phyloP scores from a whole-genome alignment of 1,139 yeast species.

The Saccharomyces hybrid region DNA sequence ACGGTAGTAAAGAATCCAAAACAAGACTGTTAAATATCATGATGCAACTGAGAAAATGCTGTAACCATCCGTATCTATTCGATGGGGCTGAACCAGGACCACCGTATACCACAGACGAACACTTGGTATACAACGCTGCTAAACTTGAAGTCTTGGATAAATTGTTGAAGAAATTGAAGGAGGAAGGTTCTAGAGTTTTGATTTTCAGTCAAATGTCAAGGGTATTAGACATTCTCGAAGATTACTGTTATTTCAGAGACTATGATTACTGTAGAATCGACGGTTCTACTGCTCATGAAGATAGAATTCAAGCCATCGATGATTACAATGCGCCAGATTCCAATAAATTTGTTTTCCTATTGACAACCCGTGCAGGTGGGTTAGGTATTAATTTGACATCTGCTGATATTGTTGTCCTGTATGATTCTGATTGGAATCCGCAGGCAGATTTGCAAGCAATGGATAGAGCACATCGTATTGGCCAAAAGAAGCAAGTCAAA shows the following conservation, averaged over 20 bases:
- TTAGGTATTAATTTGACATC: slow-evolving; percentile 88
- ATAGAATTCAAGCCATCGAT: slow-evolving; percentile 85
- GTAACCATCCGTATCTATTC: slow-evolving; percentile 92
- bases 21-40: slow-evolving; percentile 86
- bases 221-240: slow-evolving; percentile 83
- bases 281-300: slow-evolving; percentile 92
- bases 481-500: slow-evolving; percentile 91
- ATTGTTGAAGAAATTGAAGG: slow-evolving; percentile 60
- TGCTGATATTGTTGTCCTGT: slow-evolving; percentile 84
- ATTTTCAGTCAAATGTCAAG: slow-evolving; percentile 95
- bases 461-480: slow-evolving; percentile 98
- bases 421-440: slow-evolving; percentile 98
- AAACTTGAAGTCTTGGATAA: slow-evolving; percentile 87
- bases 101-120: slow-evolving; percentile 94
- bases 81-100: slow-evolving; percentile 99
- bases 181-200: slow-evolving; percentile 80
- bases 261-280: slow-evolving; percentile 88
- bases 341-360: slow-evolving; percentile 71
- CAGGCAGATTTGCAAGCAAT: slow-evolving; percentile 98
- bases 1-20: slow-evolving; percentile 83
- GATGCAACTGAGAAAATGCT: slow-evolving; percentile 93
- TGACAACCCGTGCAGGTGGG: slow-evolving; percentile 98
- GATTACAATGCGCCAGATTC: slow-evolving; percentile 80
- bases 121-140: slow-evolving; percentile 77
- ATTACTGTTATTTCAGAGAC: slow-evolving; percentile 78